Evolutionary conservation across 139 green algal genomes (phyloP).

Genomic region (Coelastrella sp.): DNA sequence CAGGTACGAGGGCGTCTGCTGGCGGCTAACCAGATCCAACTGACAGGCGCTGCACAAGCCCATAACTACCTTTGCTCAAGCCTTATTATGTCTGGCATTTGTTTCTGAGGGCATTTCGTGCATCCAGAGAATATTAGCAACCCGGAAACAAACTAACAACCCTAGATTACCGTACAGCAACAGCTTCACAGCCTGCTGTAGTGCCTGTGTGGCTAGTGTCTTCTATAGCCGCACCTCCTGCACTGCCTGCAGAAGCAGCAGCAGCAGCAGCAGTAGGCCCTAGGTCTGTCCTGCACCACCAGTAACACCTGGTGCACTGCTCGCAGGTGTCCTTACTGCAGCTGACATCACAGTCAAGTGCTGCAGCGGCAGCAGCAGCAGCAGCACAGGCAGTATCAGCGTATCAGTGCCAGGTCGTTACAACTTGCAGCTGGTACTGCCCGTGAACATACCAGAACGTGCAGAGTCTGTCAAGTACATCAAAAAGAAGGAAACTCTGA

Average conservation of each 20-base stretch:
- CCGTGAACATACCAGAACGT: background rate
- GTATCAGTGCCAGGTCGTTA: conserved; percentile 3
- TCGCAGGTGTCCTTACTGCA: conserved; percentile 2
- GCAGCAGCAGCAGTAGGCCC: background rate
- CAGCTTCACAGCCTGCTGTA: no score
- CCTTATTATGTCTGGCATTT: no score
- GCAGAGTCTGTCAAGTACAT: conserved; percentile 11
- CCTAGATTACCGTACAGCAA: no score
- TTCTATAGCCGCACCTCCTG: no score
- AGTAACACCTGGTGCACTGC: background rate
- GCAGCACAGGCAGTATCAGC: conserved; percentile 1
- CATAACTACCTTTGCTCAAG: no score
- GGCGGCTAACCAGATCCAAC: no score
- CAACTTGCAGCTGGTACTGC: conserved; percentile 5
- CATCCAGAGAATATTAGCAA: no score
- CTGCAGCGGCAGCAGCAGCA: background rate
- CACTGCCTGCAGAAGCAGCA: background rate
- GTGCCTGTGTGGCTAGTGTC: no score
- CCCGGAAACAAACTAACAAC: no score
- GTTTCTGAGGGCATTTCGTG: no score
- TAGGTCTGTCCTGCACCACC: background rate
- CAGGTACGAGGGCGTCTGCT: background rate
- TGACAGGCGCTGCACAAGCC: no score
- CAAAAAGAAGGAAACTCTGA: conserved; percentile 32
- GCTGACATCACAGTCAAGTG: background rate